Base-by-base conservation (phyloP, 2,329 filamentous ascomycete species). In the Sphaerulina populicola region DNA sequence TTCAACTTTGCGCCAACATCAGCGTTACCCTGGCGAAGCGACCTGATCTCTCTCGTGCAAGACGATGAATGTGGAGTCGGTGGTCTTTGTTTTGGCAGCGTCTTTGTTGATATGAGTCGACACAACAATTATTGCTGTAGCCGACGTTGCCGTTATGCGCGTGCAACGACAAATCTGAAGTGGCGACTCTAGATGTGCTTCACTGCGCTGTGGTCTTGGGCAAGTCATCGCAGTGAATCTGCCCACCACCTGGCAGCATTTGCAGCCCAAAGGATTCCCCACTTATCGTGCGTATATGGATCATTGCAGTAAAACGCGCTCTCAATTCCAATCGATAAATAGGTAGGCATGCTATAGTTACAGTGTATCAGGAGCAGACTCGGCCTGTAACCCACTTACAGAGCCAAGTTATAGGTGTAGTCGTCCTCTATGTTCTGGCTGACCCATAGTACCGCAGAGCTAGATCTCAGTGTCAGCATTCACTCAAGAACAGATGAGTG, bases 401-500 rank as follows among this genome's bases (percentile, higher is more conserved):
- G 74, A 44, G 81, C 79, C 55, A 85, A 69, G 61, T 80, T 84
- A 68, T 85, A 85, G 29, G 81, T 83, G 66, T 85, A 85, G 62
- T 85, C 82, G 60, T 85, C 82, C 66, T 85, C 82, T 70, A 85
- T 83, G 62, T 85, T 85, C 72, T 85, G 82, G 46, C 79, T 81
- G 27, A 85, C 74, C 82, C 82, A 85, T 31, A 85, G 74, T 35
- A 84, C 78, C 44, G 79, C 73, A 23, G 79, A 80, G 63, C 81
- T 83, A 59, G 14, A 53, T 40, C 27, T 29, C 51, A 66, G 51
- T 68, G 44, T 64, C 52, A 64, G 68, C 53, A 52, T 43, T 47
- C 46, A 36, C 31, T 8, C 6, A 29, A 12, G 35, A 46, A 15
- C 8, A 21, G 7, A 23, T 23, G 6, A 35, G 31, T 35, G 8